Base-by-base conservation (phyloP, 2,329 filamentous ascomycete species). In the Xylaria sp. region DNA sequence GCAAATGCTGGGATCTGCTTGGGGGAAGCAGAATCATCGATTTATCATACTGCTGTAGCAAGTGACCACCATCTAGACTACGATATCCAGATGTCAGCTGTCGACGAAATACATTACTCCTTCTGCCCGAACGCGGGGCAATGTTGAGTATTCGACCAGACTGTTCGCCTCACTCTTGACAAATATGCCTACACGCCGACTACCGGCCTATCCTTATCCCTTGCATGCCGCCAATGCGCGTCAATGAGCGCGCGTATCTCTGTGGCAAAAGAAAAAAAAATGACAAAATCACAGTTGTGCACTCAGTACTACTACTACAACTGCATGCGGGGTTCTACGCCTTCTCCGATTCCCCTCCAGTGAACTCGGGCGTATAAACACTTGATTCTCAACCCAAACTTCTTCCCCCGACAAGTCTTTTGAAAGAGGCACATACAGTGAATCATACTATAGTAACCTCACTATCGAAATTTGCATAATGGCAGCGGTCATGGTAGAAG, bases 281-380 rank as follows among this genome's bases (percentile, higher is more conserved):
- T 29, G 25, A 58, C 37, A 44, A 37, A 29, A 44, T n/a, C 2
- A 18, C 29, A 57, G 27, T 21, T 60, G 18, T 9, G 18, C 12
- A 51, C 29, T 10, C 37, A 42, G 18, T 29, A 6, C 25, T 32
- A 40, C n/a, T 42, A 5, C 10, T 44, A 61, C 23, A 35, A 40
- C 23, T 27, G 25, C 62, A 57, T 65, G 65, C 59, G 65, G 69
- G 63, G 69, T 61, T 44, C 60, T 42, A 35, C 21, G 27, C n/a
- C 25, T 63, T 35, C 27, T 48, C 63, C 55, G 50, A 60, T 23
- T 25, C 27, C 53, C 35, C 27, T 53, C 21, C 16, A 6, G 8
- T 5, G 32, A 51, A 27, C n/a, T 29, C 10, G 16, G 29, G 40
- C 42, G 5, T 68, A 70, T 68, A 60, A 50, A 29, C 25, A 51